Evolutionary conservation across 148 eudicot genomes (phyloP).

Genomic region (Diospyros lotus): DNA sequence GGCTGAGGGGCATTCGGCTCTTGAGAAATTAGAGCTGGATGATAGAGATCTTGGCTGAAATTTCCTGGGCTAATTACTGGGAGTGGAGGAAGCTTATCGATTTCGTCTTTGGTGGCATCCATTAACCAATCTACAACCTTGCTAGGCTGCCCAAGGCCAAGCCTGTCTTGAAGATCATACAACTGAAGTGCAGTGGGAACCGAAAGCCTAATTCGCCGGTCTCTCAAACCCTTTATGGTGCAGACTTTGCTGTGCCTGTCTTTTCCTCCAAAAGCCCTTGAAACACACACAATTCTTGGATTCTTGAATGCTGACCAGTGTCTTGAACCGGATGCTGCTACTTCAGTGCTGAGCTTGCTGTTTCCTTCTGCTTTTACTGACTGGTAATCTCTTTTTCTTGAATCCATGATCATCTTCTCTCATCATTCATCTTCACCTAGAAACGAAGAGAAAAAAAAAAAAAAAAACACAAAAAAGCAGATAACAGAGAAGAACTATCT

Average conservation of each 20-base stretch:
- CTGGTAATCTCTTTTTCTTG: constrained; percentile 30
- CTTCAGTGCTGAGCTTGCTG: constrained; percentile 13
- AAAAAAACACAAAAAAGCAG: no score
- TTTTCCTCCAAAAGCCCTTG: constrained; percentile 71
- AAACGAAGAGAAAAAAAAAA: no score
- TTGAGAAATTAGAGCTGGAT: constrained; percentile 16
- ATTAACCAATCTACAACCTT: constrained; percentile 82
- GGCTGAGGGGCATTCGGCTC: constrained; percentile 28
- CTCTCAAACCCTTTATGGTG: constrained; percentile 67
- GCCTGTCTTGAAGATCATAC: constrained; percentile 78
- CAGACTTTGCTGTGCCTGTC: constrained; percentile 82
- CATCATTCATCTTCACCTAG: constrained; percentile 16
- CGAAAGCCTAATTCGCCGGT: constrained; percentile 67
- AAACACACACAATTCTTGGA: constrained; percentile 73
- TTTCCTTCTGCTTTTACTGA: constrained; percentile 31
- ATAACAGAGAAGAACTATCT: no score
- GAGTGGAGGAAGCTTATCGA: constrained; percentile 76
- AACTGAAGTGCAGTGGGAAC: constrained; percentile 75
- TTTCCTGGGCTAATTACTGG: constrained; percentile 37
- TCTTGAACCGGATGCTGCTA: constrained; percentile 45
- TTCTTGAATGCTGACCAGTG: constrained; percentile 68
- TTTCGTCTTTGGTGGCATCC: constrained; percentile 60
- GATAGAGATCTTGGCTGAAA: constrained; percentile 29
- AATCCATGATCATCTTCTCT: constrained; percentile 35
- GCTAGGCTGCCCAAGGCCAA: constrained; percentile 71